Conservation (phyloP, 1,284 basidiomycete species). For the Ceratobasidium sp. region DNA sequence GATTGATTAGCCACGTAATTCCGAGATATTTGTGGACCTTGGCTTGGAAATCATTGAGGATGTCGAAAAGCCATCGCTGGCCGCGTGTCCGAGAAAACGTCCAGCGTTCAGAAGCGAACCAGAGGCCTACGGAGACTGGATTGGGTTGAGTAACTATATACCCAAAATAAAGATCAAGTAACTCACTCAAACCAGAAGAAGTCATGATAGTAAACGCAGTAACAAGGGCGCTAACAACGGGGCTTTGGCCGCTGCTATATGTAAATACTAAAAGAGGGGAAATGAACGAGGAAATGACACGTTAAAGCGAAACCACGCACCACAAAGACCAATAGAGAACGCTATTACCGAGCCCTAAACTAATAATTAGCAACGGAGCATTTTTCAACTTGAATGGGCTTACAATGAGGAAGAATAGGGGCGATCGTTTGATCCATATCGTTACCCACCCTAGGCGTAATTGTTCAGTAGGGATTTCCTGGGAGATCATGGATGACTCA, state of each 20-base stretch:
- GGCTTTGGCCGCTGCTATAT: constrained; percentile 59
- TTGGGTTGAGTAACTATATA: constrained; percentile 7
- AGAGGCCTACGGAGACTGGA: constrained; percentile 75
- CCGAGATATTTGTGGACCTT: constrained; percentile 61
- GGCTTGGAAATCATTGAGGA: constrained; percentile 66
- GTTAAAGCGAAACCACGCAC: constrained; percentile 73
- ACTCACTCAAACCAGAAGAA: constrained; percentile 68
- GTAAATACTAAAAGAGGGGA: constrained; percentile 27
- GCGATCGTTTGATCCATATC: constrained; percentile 67
- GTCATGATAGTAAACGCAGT: constrained; percentile 79
- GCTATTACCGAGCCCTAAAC: constrained; percentile 67
- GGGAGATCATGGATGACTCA: not conserved
- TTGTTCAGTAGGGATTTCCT: not conserved
- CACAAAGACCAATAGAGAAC: constrained; percentile 74
- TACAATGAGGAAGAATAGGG: constrained; percentile 76
- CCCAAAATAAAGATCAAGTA: not conserved
- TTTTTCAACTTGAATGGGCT: not conserved
- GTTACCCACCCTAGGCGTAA: constrained; percentile 30
- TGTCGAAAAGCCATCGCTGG: constrained; percentile 79
- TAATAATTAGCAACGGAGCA: not conserved
- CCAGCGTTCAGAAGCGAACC: constrained; percentile 82
- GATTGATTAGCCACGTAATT: constrained; percentile 45
- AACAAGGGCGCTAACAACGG: constrained; percentile 74
- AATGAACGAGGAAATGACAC: constrained; percentile 33
- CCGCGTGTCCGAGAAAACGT: constrained; percentile 69